Percentiles rank a stretch among this genome's conserved stretches.
Evolutionary conservation across 305 asterid genomes (phyloP).

Genomic region (Plantago coronopus): DNA sequence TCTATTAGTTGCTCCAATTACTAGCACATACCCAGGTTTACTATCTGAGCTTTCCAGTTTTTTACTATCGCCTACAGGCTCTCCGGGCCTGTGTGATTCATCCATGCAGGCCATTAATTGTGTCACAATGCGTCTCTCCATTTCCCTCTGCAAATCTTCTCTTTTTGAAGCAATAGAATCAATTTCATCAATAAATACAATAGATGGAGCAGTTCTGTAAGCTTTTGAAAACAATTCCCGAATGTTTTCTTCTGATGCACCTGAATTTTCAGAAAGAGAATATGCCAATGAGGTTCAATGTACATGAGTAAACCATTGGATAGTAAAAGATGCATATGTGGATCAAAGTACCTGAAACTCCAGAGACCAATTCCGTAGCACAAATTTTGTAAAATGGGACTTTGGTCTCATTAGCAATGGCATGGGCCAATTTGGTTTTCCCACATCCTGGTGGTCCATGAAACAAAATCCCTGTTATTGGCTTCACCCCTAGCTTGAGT

Average conservation of each 20-base stretch:
- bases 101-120: slow-evolving; percentile 91
- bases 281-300: neutral
- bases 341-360: slow-evolving; percentile 63
- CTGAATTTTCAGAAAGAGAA: slow-evolving; percentile 34
- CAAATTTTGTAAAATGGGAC: slow-evolving; percentile 73
- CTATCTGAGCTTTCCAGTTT: slow-evolving; percentile 32
- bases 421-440: slow-evolving; percentile 84
- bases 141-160: slow-evolving; percentile 74
- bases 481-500: slow-evolving; percentile 56
- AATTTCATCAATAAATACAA: slow-evolving; percentile 89
- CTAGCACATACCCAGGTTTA: slow-evolving; percentile 63
- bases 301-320: neutral
- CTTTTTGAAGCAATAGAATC: slow-evolving; percentile 92
- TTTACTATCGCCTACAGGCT: slow-evolving; percentile 31
- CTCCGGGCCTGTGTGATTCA: slow-evolving; percentile 44
- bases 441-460: slow-evolving; percentile 99
- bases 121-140: slow-evolving; percentile 85
- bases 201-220: slow-evolving; percentile 79
- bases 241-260: slow-evolving; percentile 88
- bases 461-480: slow-evolving; percentile 68
- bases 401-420: slow-evolving; percentile 87
- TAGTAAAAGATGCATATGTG: too few relatives aligned
- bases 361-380: slow-evolving; percentile 91
- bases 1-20: slow-evolving; percentile 91
- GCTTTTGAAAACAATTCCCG: slow-evolving; percentile 81